These are phyloP conservation scores for Geotrichum fermentans DNA, from an alignment of 1,139 yeast genomes.

Conservation along the genomic window DNA sequence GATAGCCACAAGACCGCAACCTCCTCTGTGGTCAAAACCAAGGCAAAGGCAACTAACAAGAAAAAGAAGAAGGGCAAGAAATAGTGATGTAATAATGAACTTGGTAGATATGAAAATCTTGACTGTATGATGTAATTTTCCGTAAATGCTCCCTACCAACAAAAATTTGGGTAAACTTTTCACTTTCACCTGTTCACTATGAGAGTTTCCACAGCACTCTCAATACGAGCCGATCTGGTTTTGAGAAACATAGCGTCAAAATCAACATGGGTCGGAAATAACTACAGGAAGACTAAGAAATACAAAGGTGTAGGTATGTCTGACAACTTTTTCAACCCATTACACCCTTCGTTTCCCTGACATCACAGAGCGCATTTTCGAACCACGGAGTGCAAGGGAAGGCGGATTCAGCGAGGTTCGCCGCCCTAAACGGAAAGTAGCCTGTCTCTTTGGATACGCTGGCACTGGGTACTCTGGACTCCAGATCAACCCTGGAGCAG, in stretches of 20 bases:
- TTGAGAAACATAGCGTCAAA: neutral
- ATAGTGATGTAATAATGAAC: constrained; percentile 17
- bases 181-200: too few relatives aligned
- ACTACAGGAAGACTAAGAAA: neutral
- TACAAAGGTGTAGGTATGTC: neutral
- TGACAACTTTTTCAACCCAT: too few relatives aligned
- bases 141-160: too few relatives aligned
- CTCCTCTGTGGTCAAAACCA: constrained; percentile 25
- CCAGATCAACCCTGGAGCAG: constrained; percentile 87
- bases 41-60: constrained; percentile 41
- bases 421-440: constrained; percentile 81
- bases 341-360: too few relatives aligned
- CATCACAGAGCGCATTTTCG: neutral
- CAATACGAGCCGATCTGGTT: neutral
- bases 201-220: neutral
- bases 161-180: too few relatives aligned
- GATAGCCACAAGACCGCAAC: constrained; percentile 26
- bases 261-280: neutral
- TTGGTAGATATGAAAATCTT: too few relatives aligned
- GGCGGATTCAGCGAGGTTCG: constrained; percentile 43
- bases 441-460: constrained; percentile 90
- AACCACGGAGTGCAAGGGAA: neutral
- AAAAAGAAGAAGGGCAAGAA: constrained; percentile 46
- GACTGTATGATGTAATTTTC: too few relatives aligned
- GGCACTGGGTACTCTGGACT: constrained; percentile 98